phyloP scores from a whole-genome alignment of 140 eudicot species.

The Anethum foeniculum region DNA sequence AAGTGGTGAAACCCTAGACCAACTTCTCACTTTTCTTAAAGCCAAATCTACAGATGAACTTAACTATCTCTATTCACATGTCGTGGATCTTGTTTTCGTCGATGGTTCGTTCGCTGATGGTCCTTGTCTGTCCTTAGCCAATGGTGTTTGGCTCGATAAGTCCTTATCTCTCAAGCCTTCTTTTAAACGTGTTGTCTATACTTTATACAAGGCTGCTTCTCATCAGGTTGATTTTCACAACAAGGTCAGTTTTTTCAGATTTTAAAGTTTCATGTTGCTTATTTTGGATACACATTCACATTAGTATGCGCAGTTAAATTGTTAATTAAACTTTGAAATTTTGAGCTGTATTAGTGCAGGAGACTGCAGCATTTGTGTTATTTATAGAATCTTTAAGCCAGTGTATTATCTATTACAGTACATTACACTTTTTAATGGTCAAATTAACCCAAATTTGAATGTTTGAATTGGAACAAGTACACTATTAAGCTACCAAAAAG shows the following conservation, averaged over 20 bases:
- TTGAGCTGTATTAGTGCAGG: neutral
- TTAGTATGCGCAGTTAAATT: neutral
- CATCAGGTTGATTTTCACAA: neutral
- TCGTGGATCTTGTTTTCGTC: neutral
- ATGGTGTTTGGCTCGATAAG: neutral
- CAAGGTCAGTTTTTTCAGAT: neutral
- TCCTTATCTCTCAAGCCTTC: neutral
- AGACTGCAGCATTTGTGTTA: too few relatives aligned
- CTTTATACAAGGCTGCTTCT: neutral
- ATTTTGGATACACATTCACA: too few relatives aligned
- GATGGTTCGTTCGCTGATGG: neutral
- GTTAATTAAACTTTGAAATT: too few relatives aligned
- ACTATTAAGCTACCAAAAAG: too few relatives aligned
- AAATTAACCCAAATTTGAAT: too few relatives aligned
- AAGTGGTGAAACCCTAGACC: neutral
- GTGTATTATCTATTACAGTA: too few relatives aligned
- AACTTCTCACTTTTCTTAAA: neutral
- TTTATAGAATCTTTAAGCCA: too few relatives aligned
- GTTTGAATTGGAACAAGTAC: too few relatives aligned
- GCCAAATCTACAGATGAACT: neutral
- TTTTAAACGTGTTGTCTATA: neutral
- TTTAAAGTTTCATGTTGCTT: too few relatives aligned
- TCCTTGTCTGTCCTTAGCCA: neutral
- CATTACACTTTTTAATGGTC: too few relatives aligned
- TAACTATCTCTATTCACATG: neutral